Conservation (phyloP, 1,139 yeast species). For the Hemisphaericaspora xylanilytica region DNA sequence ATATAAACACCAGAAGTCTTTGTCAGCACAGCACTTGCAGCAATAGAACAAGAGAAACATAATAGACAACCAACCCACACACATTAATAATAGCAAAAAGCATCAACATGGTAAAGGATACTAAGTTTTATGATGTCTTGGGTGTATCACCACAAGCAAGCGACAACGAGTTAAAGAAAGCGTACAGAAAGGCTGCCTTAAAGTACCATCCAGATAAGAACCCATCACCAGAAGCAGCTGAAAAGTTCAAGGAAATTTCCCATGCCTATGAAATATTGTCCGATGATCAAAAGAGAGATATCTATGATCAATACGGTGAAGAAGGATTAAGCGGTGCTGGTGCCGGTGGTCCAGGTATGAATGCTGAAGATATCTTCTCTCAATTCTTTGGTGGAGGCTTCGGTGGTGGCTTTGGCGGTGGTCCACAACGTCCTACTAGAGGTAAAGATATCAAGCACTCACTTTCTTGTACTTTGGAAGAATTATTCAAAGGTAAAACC, state of each 20-base stretch:
- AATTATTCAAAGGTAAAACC: constrained; percentile 90
- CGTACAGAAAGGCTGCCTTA: constrained; percentile 89
- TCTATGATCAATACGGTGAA: constrained; percentile 88
- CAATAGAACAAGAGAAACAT: too few species aligned
- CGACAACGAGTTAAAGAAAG: constrained; percentile 87
- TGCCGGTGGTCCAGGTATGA: constrained; percentile 56
- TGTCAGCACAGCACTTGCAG: too few species aligned
- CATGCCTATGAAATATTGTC: constrained; percentile 87
- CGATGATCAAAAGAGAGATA: constrained; percentile 83
- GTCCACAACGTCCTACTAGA: constrained; percentile 78
- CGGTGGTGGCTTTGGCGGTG: constrained; percentile 51
- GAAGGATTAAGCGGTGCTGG: constrained; percentile 85
- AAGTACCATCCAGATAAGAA: constrained; percentile 94
- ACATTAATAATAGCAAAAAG: not conserved
- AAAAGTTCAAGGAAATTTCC: constrained; percentile 88
- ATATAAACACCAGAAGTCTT: not conserved
- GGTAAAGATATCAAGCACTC: constrained; percentile 92
- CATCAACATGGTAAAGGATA: constrained; percentile 78
- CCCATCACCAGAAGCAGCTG: constrained; percentile 82
- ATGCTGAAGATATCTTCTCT: constrained; percentile 87
- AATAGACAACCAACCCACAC: not conserved
- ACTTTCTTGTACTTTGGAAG: constrained; percentile 83
- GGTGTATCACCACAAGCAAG: constrained; percentile 80
- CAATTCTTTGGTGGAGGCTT: constrained; percentile 83
- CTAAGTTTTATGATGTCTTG: constrained; percentile 79